Evolutionary conservation across 768 basidiomycete species (phyloP).

Genomic region (Dictyophora rubrovolvata): DNA sequence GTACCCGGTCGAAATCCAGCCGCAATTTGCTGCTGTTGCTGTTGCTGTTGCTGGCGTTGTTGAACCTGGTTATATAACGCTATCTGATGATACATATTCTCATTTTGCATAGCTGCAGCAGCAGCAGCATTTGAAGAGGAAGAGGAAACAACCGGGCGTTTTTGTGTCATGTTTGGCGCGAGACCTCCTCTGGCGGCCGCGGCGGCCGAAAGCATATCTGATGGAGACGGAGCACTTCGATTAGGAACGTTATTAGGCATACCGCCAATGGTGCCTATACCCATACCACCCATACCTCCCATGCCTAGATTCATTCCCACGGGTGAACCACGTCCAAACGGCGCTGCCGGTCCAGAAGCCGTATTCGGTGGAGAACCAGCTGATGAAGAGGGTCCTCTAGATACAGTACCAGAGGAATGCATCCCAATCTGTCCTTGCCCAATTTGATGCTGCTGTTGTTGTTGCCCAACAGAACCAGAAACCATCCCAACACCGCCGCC

Average conservation of each 20-base stretch:
- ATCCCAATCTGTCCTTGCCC: conserved; percentile 17
- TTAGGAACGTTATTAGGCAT: not conserved
- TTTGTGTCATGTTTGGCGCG: conserved; percentile 38
- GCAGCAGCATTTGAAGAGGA: conserved; percentile 23
- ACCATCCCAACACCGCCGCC: too few relatives aligned
- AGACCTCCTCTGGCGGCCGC: conserved; percentile 30
- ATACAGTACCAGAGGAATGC: conserved; percentile 8
- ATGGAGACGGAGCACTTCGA: conserved; percentile 65
- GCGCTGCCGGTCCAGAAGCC: conserved; percentile 21
- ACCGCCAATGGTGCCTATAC: conserved; percentile 16
- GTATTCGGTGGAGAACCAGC: conserved; percentile 27
- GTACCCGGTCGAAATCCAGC: conserved; percentile 3
- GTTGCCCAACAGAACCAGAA: too few relatives aligned
- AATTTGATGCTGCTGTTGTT: conserved; percentile 23
- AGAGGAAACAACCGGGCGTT: conserved; percentile 19
- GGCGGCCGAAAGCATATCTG: conserved; percentile 43
- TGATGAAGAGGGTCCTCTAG: conserved; percentile 30
- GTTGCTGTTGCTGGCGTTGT: not conserved
- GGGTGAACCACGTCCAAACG: conserved; percentile 35
- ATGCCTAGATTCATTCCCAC: conserved; percentile 32
- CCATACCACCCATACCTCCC: conserved; percentile 59
- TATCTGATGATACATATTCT: conserved; percentile 7
- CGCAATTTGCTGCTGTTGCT: conserved; percentile 8
- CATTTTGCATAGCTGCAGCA: conserved; percentile 28
- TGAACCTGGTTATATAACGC: conserved; percentile 5